A percentile compares a stretch with the other conserved stretches of the same genome.
Conservation (phyloP, 768 basidiomycete genomes). For the Favolaschia claudopus region DNA sequence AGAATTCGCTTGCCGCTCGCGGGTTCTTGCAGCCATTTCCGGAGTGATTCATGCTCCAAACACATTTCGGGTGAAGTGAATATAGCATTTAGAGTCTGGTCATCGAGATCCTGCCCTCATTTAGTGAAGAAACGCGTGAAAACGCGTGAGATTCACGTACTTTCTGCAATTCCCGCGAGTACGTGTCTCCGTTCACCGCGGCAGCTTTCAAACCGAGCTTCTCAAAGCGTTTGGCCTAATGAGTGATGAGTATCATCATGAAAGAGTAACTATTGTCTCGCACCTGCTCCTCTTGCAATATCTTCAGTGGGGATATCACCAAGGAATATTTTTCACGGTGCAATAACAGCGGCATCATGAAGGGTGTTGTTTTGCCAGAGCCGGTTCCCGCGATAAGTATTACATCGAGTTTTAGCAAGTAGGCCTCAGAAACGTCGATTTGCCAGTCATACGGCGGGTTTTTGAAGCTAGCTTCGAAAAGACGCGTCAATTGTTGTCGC, state of each 20-base stretch:
- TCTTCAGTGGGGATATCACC: slow-evolving; percentile 46
- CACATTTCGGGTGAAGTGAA: slow-evolving; percentile 49
- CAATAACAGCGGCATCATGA: slow-evolving; percentile 38
- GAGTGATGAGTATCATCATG: too few species aligned
- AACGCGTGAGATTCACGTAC: slow-evolving; percentile 24
- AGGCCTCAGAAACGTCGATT: slow-evolving; percentile 45
- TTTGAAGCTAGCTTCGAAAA: slow-evolving; percentile 24
- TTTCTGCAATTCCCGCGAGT: slow-evolving; percentile 30
- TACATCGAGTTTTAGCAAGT: slow-evolving; percentile 40
- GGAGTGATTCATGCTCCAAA: slow-evolving; percentile 37
- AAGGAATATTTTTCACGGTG: slow-evolving; percentile 30
- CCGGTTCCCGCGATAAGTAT: slow-evolving; percentile 45
- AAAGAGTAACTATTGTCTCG: neutral
- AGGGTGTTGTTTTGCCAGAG: slow-evolving; percentile 45
- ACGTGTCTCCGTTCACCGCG: slow-evolving; percentile 46
- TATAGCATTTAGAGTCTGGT: slow-evolving; percentile 32
- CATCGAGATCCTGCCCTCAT: slow-evolving; percentile 31
- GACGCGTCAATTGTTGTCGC: too few species aligned
- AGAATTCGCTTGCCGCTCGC: slow-evolving; percentile 14
- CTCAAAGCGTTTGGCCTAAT: slow-evolving; percentile 34
- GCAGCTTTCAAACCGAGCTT: slow-evolving; percentile 36
- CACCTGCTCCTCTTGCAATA: slow-evolving; percentile 44
- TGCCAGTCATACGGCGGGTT: slow-evolving; percentile 42
- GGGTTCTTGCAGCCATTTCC: slow-evolving; percentile 26
- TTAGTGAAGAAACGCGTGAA: neutral